Conservation (phyloP, 2,329 filamentous ascomycete genomes). For the Monosporascus sp. region DNA sequence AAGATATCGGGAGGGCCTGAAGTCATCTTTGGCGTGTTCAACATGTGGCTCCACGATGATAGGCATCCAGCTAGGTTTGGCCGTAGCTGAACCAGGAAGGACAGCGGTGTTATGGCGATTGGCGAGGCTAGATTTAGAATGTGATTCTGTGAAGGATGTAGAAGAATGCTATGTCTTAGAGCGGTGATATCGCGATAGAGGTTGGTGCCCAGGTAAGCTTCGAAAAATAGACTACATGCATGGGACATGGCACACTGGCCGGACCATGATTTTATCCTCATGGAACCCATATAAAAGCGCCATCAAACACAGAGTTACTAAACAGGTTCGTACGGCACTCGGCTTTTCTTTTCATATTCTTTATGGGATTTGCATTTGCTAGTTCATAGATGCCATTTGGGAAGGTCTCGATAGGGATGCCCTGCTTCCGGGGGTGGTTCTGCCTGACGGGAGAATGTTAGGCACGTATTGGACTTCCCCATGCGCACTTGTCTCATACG, state of each 20-base stretch:
- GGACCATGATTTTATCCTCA: background rate
- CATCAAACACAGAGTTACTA: no score
- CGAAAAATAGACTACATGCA: background rate
- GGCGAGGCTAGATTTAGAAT: background rate
- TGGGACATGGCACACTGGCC: background rate
- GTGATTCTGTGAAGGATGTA: background rate
- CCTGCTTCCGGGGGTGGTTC: no score
- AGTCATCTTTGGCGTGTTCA: constrained; percentile 27
- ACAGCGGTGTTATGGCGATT: constrained; percentile 18
- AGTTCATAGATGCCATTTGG: no score
- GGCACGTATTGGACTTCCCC: no score
- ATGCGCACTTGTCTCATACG: no score
- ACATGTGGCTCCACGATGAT: constrained; percentile 15
- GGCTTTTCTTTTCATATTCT: no score
- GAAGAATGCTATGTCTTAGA: background rate
- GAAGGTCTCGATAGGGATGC: no score
- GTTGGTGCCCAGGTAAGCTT: background rate
- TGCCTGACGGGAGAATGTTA: no score
- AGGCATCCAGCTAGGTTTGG: constrained; percentile 17
- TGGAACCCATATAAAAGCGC: background rate
- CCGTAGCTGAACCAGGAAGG: constrained; percentile 6
- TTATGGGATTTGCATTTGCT: no score
- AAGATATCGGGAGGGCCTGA: constrained; percentile 52
- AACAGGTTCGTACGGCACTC: no score
- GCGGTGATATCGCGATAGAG: no score